phyloP scores from a whole-genome alignment of 2,329 filamentous ascomycete genomes.

The Cladosporium sp. region DNA sequence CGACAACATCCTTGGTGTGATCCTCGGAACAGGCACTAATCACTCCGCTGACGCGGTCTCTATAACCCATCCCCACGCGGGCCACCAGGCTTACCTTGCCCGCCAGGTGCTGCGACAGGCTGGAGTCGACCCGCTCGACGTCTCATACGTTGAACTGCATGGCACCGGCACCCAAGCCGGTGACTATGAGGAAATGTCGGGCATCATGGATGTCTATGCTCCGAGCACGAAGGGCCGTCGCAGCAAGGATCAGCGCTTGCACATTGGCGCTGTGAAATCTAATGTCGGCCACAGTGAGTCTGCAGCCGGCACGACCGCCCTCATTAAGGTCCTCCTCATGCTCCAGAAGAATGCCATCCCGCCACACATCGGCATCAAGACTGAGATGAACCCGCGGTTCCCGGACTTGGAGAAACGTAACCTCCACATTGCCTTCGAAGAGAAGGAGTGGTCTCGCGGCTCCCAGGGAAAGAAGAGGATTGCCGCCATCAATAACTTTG shows the following conservation, averaged over 20 bases:
- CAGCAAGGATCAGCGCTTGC: conserved; percentile 22
- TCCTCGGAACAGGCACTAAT: conserved; percentile 28
- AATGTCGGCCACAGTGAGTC: conserved; percentile 35
- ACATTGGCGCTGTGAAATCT: conserved; percentile 31
- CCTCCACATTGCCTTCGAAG: conserved; percentile 58
- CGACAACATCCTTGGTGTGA: conserved; percentile 33
- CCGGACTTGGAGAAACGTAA: conserved; percentile 60
- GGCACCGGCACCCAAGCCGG: conserved; percentile 40
- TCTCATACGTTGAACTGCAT: conserved; percentile 36
- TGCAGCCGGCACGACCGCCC: conserved; percentile 48
- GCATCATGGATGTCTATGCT: conserved; percentile 28
- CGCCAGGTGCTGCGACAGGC: conserved; percentile 27
- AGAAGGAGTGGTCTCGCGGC: conserved; percentile 40
- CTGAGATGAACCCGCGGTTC: conserved; percentile 60
- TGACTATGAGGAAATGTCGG: conserved; percentile 33
- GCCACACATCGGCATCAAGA: conserved; percentile 68
- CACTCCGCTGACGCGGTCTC: conserved; percentile 73
- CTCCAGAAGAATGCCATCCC: conserved; percentile 63
- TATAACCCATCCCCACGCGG: conserved; percentile 51
- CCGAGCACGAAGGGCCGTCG: conserved; percentile 21
- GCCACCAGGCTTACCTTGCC: conserved; percentile 25
- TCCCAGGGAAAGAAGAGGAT: conserved; percentile 35
- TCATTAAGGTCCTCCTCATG: conserved; percentile 67
- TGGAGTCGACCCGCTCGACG: conserved; percentile 28
- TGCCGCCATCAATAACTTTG: conserved; percentile 65